Conservation (phyloP, 2,329 filamentous ascomycete species). For the Fonsecaea pedrosoi region DNA sequence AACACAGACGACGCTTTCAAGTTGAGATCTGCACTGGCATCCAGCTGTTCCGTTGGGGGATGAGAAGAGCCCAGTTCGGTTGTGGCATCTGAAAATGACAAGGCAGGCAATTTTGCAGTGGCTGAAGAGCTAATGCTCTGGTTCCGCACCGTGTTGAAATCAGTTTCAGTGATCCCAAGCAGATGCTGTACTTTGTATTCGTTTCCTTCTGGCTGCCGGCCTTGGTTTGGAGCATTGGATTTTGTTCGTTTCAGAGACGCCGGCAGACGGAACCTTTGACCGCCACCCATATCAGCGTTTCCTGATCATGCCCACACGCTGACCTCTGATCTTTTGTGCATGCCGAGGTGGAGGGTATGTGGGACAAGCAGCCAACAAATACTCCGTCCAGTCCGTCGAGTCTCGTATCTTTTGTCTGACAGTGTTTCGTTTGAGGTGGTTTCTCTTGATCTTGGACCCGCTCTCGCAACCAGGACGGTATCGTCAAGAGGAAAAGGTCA, state of each 20-base stretch:
- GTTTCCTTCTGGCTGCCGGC: constrained; percentile 26
- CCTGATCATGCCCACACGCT: constrained; percentile 5
- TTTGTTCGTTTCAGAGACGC: constrained; percentile 28
- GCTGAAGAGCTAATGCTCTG: constrained; percentile 38
- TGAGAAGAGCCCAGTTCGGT: constrained; percentile 36
- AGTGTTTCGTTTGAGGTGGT: neutral
- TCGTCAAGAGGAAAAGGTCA: neutral
- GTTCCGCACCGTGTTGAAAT: constrained; percentile 34
- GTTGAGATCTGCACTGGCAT: constrained; percentile 19
- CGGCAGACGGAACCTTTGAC: constrained; percentile 32
- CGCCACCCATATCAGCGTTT: constrained; percentile 25
- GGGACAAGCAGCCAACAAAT: neutral
- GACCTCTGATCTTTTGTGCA: constrained; percentile 10
- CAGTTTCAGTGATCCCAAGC: constrained; percentile 36
- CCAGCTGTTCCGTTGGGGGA: constrained; percentile 22
- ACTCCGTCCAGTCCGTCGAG: neutral
- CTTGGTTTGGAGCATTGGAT: constrained; percentile 22
- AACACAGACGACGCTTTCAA: constrained; percentile 36
- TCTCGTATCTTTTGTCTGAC: neutral
- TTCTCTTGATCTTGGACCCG: neutral
- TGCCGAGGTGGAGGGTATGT: neutral
- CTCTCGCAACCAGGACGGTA: neutral
- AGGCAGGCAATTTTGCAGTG: constrained; percentile 30
- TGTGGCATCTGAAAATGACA: constrained; percentile 39
- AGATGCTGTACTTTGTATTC: constrained; percentile 38